Conservation (phyloP, 768 basidiomycete species). For the Russula sp. region DNA sequence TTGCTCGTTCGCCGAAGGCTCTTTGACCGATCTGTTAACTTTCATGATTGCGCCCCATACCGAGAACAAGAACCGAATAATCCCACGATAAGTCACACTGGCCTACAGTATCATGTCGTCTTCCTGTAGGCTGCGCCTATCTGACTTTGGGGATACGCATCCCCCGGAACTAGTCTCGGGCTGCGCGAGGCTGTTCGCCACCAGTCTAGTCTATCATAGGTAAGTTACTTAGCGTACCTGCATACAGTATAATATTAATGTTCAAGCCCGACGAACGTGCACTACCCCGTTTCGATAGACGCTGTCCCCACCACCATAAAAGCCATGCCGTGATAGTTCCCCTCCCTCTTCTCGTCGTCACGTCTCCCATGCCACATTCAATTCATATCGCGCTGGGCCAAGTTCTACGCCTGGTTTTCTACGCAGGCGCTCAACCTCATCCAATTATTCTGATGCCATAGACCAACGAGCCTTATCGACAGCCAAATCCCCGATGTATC, state of each 20-base stretch:
- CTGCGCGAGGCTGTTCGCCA: background rate
- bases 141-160: background rate
- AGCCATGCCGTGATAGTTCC: background rate
- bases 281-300: background rate
- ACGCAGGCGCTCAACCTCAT: slow-evolving; percentile 12
- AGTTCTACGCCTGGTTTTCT: background rate
- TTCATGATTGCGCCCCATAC: background rate
- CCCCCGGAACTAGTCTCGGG: background rate
- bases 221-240: background rate
- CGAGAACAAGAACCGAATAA: no score
- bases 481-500: background rate
- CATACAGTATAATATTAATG: no score
- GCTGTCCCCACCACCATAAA: background rate
- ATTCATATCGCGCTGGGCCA: no score
- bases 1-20: no score
- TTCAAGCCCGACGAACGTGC: background rate
- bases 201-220: background rate
- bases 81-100: background rate
- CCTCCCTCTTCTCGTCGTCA: background rate
- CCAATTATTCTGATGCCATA: slow-evolving; percentile 8
- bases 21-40: no score
- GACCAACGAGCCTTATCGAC: background rate
- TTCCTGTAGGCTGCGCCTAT: background rate
- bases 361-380: background rate
- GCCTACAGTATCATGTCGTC: background rate